Conservation (phyloP, 2,329 filamentous ascomycete genomes). For the Ophiostoma himal-ulmi region DNA sequence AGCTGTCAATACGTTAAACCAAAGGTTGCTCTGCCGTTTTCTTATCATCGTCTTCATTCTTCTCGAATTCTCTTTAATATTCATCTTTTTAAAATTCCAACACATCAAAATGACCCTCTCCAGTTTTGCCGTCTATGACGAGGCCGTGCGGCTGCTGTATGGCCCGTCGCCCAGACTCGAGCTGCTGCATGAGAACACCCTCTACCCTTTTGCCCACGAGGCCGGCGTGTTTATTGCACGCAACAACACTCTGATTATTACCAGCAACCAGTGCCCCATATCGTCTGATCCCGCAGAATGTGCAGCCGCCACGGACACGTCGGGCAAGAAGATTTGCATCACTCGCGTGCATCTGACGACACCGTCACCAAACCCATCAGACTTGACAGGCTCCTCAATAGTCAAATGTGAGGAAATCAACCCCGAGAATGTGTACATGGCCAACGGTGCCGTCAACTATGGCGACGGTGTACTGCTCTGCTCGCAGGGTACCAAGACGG, state of each 20-base stretch:
- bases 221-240: conserved; percentile 22
- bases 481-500: conserved; percentile 26
- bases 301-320: background rate
- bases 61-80: too few species aligned
- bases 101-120: conserved; percentile 10
- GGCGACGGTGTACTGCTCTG: conserved; percentile 28
- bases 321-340: conserved; percentile 17
- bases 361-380: background rate
- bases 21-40: background rate
- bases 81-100: background rate
- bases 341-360: conserved; percentile 16
- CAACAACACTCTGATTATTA: conserved; percentile 20
- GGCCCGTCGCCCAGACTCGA: conserved; percentile 26
- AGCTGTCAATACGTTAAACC: background rate
- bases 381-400: background rate
- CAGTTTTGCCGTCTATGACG: conserved; percentile 17
- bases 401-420: conserved; percentile 16
- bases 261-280: conserved; percentile 20
- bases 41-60: background rate
- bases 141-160: conserved; percentile 14
- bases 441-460: conserved; percentile 36
- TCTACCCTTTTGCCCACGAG: conserved; percentile 23
- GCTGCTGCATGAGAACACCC: conserved; percentile 32
- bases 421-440: conserved; percentile 16
- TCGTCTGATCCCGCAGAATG: background rate